Percentiles rank a stretch among this genome's conserved stretches.
phyloP scores from a whole-genome alignment of 495 filamentous ascomycete genomes.

The Glarea lozoyensis region DNA sequence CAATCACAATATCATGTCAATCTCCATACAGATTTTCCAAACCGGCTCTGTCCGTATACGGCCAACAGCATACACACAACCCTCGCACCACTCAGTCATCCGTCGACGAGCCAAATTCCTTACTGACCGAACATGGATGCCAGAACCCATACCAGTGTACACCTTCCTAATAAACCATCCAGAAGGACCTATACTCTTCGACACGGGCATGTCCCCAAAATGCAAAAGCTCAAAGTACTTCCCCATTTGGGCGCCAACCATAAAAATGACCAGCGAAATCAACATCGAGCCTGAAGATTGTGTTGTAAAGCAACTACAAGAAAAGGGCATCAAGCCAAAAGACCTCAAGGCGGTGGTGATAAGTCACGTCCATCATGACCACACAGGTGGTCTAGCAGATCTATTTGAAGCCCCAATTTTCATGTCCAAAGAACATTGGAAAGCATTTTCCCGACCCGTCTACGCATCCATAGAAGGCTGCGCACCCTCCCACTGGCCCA shows the following conservation, averaged over 20 bases:
- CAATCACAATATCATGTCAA: constrained; percentile 17
- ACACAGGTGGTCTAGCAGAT: constrained; percentile 25
- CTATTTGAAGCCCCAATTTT: constrained; percentile 20
- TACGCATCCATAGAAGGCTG: constrained; percentile 23
- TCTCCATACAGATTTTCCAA: constrained; percentile 18
- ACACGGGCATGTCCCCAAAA: constrained; percentile 25
- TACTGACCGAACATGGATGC: constrained; percentile 20
- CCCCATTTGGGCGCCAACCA: constrained; percentile 15
- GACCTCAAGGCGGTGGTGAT: constrained; percentile 24
- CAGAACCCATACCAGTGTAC: constrained; percentile 21
- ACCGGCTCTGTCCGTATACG: constrained; percentile 21
- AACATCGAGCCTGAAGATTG: constrained; percentile 19
- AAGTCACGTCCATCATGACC: constrained; percentile 27
- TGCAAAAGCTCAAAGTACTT: constrained; percentile 24
- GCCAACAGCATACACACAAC: constrained; percentile 23
- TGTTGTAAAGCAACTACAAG: constrained; percentile 18
- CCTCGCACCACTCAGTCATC: constrained; percentile 11
- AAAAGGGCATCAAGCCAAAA: constrained; percentile 18
- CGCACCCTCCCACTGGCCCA: constrained; percentile 24
- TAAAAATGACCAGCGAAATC: constrained; percentile 13
- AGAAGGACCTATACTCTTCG: constrained; percentile 25
- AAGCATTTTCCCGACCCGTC: constrained; percentile 22
- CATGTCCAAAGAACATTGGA: constrained; percentile 22
- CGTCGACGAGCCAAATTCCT: constrained; percentile 23
- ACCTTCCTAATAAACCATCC: constrained; percentile 26